Evolutionary conservation across 2,329 filamentous ascomycete species (phyloP), one percentile per base, ranked within the genome.

Genomic region (Neofusicoccum cordaticola): DNA sequence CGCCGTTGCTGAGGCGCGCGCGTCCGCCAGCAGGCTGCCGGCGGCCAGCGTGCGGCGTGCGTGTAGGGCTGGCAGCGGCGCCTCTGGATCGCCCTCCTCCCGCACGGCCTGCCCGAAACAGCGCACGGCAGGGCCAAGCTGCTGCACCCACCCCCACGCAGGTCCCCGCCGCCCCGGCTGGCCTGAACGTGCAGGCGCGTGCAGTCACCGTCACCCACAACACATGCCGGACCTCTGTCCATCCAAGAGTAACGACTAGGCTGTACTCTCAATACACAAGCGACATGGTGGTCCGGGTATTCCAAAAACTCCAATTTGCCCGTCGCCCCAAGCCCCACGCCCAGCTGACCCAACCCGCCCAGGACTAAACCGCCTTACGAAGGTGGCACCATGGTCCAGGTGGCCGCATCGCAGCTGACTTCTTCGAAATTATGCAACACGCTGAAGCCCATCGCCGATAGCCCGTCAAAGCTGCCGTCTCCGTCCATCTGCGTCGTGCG

Each of bases 341-440:
- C 7, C 53, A 35, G 6, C 56, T 47, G 42, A 34, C 42, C 27
- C 19, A 17, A 17, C 15, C 7, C n/a, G 9, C 7, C 31, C 37
- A 3, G 15, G 19, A 5, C 22, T n/a, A 27, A 7, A 8, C 48
- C 60, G 35, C 60, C 51, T 71, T 65, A 78, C 57, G 76, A 74
- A n/a, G 81, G 74, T 63, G 82, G 80, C 71, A 84, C 81, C 78
- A 84, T 81, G 1, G 80, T 85, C 85, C 85, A 88, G 7, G 84
- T 86, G 57, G 84, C 82, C 50, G 85, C 85, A 74, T 90, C 86
- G 71, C 85, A 88, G 66, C 88, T 90, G 62, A 95, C 85, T 75
- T 96, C 91, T 71, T 96, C 92, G 75, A 93, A 96, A 45, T 85
- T 88, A 77, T 94, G 90, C 67, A 93, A 79, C 50, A 91, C 85